These are phyloP conservation scores for Camellia granthamiana DNA, from an alignment of 148 eudicot genomes.

Conservation along the genomic window DNA sequence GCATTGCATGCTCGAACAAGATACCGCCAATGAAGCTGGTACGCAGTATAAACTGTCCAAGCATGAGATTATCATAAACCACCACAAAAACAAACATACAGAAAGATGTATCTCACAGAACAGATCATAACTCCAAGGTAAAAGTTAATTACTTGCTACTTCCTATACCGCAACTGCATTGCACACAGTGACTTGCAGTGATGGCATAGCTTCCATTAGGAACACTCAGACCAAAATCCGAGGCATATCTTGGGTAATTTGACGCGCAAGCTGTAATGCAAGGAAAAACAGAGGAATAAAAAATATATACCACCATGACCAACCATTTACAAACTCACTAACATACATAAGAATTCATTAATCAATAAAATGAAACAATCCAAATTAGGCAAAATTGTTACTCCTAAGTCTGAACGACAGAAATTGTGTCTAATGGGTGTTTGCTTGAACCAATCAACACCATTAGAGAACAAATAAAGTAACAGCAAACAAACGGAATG, in stretches of 20 bases:
- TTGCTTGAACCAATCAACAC: not conserved
- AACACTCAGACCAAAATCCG: conserved; percentile 76
- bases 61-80: not conserved
- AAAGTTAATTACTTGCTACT: conserved; percentile 57
- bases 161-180: conserved; percentile 87
- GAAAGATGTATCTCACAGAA: not conserved
- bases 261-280: conserved; percentile 79
- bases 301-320: not conserved
- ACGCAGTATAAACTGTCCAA: conserved; percentile 77
- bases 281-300: not conserved
- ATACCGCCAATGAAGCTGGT: conserved; percentile 86
- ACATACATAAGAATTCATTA: not conserved
- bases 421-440: not conserved
- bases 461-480: not conserved
- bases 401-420: no score
- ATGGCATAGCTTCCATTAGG: conserved; percentile 94
- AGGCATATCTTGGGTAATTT: conserved; percentile 62
- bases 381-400: no score
- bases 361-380: not conserved
- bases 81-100: not conserved
- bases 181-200: conserved; percentile 88
- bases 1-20: conserved; percentile 99
- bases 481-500: not conserved
- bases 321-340: conserved; percentile 6
- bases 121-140: not conserved